Percentiles rank a stretch among this genome's conserved stretches.
These are phyloP conservation scores for Cucurbita argyrosperma DNA, from an alignment of 306 rosid genomes.

Conservation along the genomic window DNA sequence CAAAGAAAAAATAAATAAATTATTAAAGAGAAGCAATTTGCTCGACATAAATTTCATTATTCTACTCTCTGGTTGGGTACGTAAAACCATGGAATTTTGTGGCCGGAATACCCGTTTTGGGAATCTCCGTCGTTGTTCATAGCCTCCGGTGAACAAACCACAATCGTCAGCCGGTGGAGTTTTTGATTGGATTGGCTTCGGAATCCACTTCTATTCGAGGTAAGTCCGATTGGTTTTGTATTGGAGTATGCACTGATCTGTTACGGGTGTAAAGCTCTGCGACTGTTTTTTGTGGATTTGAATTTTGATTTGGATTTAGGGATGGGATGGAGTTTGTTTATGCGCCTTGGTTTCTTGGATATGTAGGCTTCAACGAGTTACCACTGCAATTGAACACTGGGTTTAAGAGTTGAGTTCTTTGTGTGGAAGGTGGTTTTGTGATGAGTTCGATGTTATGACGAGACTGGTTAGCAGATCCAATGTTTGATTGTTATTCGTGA, in stretches of 20 bases:
- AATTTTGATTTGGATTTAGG: not conserved
- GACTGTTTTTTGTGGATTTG: not conserved
- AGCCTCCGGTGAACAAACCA: not conserved
- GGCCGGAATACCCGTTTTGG: not conserved
- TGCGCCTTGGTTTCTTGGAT: not conserved
- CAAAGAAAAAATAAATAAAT: not conserved
- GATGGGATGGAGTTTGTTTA: not conserved
- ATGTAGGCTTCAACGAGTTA: not conserved
- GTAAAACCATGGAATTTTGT: constrained; percentile 4
- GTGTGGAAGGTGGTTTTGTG: constrained; percentile 3
- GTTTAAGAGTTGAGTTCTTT: constrained; percentile 5
- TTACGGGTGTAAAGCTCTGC: not conserved
- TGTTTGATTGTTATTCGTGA: not conserved
- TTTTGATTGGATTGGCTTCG: not conserved
- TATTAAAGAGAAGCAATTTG: not conserved
- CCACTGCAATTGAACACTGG: not conserved
- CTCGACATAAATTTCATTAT: not conserved
- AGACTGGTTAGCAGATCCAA: not conserved
- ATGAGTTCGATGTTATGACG: not conserved
- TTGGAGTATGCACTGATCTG: not conserved
- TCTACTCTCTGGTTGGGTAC: not conserved
- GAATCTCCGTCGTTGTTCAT: not conserved
- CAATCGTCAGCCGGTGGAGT: not conserved
- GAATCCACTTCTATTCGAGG: not conserved
- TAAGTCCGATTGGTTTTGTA: not conserved